Percentiles rank a stretch among this genome's conserved stretches.
These are phyloP conservation scores for Marasmius fiardii DNA, from an alignment of 1,284 basidiomycete species.

Conservation along the genomic window DNA sequence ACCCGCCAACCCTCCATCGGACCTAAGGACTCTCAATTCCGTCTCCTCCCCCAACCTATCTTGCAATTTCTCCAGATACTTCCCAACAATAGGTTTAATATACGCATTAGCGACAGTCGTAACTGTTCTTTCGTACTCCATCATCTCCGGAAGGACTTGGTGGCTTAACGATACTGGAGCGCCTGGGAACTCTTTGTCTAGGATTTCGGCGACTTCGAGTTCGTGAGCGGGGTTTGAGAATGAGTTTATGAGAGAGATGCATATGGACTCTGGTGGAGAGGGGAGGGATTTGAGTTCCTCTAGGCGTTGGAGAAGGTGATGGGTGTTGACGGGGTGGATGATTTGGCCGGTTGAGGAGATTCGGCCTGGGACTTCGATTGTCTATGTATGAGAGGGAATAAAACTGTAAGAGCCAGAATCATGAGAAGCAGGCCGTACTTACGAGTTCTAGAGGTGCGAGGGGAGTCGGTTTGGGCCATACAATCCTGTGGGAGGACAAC, in stretches of 20 bases:
- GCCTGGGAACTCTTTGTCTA: constrained; percentile 23
- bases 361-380: constrained; percentile 27
- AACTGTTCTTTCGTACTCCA: constrained; percentile 29
- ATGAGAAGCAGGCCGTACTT: background rate
- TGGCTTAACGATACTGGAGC: constrained; percentile 24
- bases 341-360: constrained; percentile 23
- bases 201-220: constrained; percentile 18
- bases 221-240: constrained; percentile 27
- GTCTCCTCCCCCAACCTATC: constrained; percentile 16
- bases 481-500: constrained; percentile 20
- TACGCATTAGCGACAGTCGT: constrained; percentile 28
- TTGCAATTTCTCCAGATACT: constrained; percentile 24
- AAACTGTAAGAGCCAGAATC: background rate
- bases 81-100: constrained; percentile 23
- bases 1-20: constrained; percentile 26
- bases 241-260: constrained; percentile 27
- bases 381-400: constrained; percentile 16
- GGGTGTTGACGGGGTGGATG: constrained; percentile 21
- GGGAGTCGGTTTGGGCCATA: constrained; percentile 27
- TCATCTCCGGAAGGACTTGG: constrained; percentile 26
- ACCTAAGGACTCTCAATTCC: constrained; percentile 24
- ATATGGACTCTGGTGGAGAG: constrained; percentile 24
- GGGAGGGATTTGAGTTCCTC: constrained; percentile 15
- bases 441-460: constrained; percentile 26
- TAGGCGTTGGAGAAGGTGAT: constrained; percentile 18